Conservation (phyloP, 805 yeast genomes). For the Saccharomycopsis capsularis region DNA sequence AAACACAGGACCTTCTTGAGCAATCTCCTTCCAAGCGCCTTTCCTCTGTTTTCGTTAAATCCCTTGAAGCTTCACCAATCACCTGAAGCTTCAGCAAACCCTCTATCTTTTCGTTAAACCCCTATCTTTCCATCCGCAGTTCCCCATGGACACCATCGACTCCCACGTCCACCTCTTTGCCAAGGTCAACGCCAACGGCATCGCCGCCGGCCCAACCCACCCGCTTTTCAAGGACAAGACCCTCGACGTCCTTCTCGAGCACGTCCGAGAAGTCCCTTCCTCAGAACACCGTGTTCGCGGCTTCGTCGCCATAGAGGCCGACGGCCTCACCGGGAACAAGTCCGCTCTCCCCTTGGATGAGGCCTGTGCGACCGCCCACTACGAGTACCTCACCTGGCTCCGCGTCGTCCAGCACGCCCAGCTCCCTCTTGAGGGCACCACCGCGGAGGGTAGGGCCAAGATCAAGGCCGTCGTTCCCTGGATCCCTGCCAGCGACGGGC, state of each 20-base stretch:
- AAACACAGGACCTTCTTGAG: too few species aligned
- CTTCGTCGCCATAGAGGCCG: conserved; percentile 8
- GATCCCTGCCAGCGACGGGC: conserved; percentile 38
- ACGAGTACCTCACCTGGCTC: conserved; percentile 5
- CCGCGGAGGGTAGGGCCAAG: background rate
- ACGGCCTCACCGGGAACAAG: conserved; percentile 2
- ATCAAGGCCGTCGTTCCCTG: conserved; percentile 36
- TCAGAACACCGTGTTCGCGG: background rate
- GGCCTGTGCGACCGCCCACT: background rate
- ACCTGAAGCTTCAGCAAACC: too few species aligned
- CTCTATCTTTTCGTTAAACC: too few species aligned
- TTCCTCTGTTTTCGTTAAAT: too few species aligned
- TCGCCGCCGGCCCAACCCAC: background rate
- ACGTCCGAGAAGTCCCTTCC: background rate
- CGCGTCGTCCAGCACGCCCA: conserved; percentile 2
- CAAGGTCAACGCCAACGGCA: conserved; percentile 1
- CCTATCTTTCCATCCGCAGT: too few species aligned
- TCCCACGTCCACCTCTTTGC: conserved; percentile 14
- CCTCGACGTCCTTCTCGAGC: conserved; percentile 1
- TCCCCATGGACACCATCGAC: conserved; percentile 10
- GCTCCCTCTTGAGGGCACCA: conserved; percentile 4
- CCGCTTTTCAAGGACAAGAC: conserved; percentile 5
- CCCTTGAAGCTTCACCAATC: too few species aligned
- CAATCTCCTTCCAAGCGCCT: too few species aligned
- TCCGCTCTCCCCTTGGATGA: background rate